phyloP scores from a whole-genome alignment of 345 rosid species.

The Adansonia digitata region DNA sequence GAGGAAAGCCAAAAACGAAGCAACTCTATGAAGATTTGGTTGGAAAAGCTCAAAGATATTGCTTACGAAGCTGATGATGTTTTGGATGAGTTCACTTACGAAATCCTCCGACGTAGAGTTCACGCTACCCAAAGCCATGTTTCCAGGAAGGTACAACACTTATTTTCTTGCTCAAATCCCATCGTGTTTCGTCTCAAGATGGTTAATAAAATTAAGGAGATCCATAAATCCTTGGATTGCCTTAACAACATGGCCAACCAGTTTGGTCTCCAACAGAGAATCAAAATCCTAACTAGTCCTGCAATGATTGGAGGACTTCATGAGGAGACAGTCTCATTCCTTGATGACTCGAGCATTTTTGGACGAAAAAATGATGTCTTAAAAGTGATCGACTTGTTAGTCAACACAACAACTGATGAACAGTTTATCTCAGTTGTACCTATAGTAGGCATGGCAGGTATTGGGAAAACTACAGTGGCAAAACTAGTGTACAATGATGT shows the following conservation, averaged over 20 bases:
- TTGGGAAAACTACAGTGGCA: slow-evolving; percentile 3
- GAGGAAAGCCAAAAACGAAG: background rate
- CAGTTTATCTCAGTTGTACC: background rate
- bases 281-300: background rate
- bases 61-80: slow-evolving; percentile 23
- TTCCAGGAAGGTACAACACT: background rate
- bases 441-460: slow-evolving; percentile 16
- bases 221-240: background rate
- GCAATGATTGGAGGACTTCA: background rate
- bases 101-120: background rate
- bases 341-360: background rate
- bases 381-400: background rate
- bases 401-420: background rate
- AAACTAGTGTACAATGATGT: background rate
- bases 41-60: slow-evolving; percentile 14
- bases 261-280: no score
- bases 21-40: slow-evolving; percentile 2
- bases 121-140: background rate
- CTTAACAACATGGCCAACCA: background rate
- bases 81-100: background rate
- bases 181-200: background rate
- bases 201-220: background rate
- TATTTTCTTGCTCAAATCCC: background rate
- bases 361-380: slow-evolving; percentile 13
- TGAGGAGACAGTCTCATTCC: background rate